phyloP scores from a whole-genome alignment of 2,329 filamentous ascomycete genomes.

The Domatiomyces catenatus region DNA sequence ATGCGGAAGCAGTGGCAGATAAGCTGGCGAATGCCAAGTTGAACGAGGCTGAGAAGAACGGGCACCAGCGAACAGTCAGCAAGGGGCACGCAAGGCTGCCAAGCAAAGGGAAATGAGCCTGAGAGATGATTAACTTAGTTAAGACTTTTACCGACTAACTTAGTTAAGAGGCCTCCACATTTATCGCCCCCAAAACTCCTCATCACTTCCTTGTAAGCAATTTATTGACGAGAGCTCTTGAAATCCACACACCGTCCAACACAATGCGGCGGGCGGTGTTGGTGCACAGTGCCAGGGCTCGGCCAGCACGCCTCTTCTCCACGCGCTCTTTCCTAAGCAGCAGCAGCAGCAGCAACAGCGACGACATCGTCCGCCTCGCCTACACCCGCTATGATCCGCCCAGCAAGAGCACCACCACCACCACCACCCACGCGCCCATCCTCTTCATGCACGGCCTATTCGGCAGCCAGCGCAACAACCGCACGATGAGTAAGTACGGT shows the following conservation, averaged over 20 bases:
- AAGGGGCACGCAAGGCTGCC: background rate
- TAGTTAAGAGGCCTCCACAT: background rate
- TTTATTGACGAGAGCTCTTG: background rate
- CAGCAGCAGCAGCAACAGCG: background rate
- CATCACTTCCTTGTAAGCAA: background rate
- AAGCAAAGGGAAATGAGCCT: background rate
- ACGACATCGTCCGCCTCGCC: conserved; percentile 5
- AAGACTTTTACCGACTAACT: background rate
- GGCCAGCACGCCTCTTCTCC: background rate
- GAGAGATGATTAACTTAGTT: background rate
- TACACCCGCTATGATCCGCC: conserved; percentile 15
- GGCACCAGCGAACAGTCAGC: background rate
- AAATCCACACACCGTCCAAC: background rate
- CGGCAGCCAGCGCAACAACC: conserved; percentile 74
- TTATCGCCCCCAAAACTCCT: background rate
- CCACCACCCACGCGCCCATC: conserved; percentile 42
- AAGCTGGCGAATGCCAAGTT: background rate
- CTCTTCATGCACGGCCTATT: conserved; percentile 87
- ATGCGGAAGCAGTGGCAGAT: background rate
- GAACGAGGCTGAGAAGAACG: background rate
- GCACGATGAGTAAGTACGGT: conserved; percentile 80
- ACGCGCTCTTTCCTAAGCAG: background rate
- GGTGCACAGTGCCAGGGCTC: background rate
- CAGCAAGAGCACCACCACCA: background rate
- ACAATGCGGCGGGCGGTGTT: background rate